phyloP scores from a whole-genome alignment of 805 yeast species.

The Pichia eremophila region DNA sequence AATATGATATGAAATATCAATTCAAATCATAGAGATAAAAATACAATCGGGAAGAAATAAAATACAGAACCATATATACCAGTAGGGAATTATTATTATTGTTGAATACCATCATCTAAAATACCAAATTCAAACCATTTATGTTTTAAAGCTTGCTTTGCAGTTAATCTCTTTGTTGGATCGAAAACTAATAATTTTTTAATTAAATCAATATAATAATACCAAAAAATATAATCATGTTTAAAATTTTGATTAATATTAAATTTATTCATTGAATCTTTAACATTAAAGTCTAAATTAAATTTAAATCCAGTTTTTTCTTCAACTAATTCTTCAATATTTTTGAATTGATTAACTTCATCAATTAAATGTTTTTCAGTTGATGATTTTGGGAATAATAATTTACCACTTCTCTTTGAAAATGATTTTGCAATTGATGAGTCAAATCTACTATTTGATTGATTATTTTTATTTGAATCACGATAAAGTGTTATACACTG shows the following conservation, averaged over 20 bases:
- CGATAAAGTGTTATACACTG: conserved; percentile 22
- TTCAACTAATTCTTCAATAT: conserved; percentile 22
- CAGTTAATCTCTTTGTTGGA: conserved; percentile 42
- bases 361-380: conserved; percentile 29
- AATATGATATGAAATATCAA: too few species aligned
- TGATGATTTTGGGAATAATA: conserved; percentile 28
- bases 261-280: conserved; percentile 18
- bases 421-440: conserved; percentile 23
- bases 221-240: conserved; percentile 76
- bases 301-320: conserved; percentile 22
- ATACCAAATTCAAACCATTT: conserved; percentile 71
- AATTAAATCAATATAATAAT: conserved; percentile 50
- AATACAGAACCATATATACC: too few species aligned
- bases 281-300: conserved; percentile 15
- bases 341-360: conserved; percentile 26
- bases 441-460: conserved; percentile 10
- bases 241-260: conserved; percentile 33
- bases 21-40: too few species aligned
- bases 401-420: conserved; percentile 21
- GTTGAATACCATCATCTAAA: conserved; percentile 39
- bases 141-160: conserved; percentile 46
- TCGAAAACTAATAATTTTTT: conserved; percentile 40
- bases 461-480: conserved; percentile 1
- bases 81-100: too few species aligned
- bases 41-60: too few species aligned